phyloP scores from a whole-genome alignment of 768 basidiomycete genomes.

The Gloeopeniophorella convolvens region DNA sequence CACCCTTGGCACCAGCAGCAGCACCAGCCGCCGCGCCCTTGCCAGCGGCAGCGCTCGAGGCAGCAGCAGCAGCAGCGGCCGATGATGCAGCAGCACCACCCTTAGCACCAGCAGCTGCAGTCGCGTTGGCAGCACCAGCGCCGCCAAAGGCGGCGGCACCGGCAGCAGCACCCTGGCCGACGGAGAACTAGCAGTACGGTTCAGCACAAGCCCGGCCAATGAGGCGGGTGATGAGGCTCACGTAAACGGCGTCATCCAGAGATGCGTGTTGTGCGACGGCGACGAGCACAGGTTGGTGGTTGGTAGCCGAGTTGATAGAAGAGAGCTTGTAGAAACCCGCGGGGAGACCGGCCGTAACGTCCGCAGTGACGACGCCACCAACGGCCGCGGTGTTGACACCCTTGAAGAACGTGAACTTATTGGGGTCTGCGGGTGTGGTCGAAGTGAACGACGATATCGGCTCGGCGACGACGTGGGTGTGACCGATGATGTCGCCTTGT shows the following conservation, averaged over 20 bases:
- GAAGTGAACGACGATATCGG: conserved; percentile 40
- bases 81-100: conserved; percentile 9
- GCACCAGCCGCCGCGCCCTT: conserved; percentile 10
- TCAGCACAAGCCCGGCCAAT: background rate
- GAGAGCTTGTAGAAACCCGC: conserved; percentile 37
- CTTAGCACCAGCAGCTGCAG: conserved; percentile 2
- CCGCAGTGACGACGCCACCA: conserved; percentile 34
- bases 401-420: conserved; percentile 53
- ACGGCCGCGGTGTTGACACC: conserved; percentile 41
- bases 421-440: conserved; percentile 44
- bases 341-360: conserved; percentile 38
- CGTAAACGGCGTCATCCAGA: conserved; percentile 37
- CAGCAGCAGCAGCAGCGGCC: conserved; percentile 15
- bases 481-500: conserved; percentile 50
- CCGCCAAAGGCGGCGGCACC: background rate
- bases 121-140: background rate
- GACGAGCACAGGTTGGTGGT: conserved; percentile 36
- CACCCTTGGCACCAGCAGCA: conserved; percentile 13
- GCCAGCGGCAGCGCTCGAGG: conserved; percentile 14
- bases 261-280: conserved; percentile 38
- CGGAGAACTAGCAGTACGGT: conserved; percentile 1
- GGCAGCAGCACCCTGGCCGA: background rate
- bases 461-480: conserved; percentile 59
- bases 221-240: conserved; percentile 16
- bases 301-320: conserved; percentile 40